These are phyloP conservation scores for Panicum virgatum DNA, from an alignment of 202 grass and related monocot species.

Conservation along the genomic window DNA sequence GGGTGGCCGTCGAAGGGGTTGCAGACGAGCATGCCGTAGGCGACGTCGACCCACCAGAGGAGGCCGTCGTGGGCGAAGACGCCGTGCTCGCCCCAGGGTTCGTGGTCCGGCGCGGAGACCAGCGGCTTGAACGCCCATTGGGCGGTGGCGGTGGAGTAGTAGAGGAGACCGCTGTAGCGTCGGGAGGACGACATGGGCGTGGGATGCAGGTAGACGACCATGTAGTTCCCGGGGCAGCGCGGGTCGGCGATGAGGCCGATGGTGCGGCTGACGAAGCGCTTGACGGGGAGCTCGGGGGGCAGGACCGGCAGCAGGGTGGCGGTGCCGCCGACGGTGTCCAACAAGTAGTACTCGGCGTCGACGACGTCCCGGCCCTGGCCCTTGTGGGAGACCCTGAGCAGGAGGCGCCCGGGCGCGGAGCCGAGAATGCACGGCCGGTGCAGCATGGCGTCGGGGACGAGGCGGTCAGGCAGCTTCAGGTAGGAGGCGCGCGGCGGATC, in stretches of 20 bases:
- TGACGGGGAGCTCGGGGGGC: fast-evolving
- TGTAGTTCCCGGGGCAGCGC: neutral
- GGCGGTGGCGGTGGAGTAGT: neutral
- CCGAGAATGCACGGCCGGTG: neutral
- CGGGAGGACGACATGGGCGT: fast-evolving
- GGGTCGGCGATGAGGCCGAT: slow-evolving; percentile 6
- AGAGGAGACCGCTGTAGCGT: neutral
- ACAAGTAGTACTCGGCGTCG: neutral
- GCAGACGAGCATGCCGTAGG: slow-evolving; percentile 20
- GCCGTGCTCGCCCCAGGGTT: neutral
- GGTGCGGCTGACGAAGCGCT: neutral
- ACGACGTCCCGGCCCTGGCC: fast-evolving
- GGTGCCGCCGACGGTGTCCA: neutral
- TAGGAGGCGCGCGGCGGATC: neutral
- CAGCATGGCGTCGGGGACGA: neutral
- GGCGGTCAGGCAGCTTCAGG: neutral
- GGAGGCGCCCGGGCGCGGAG: neutral
- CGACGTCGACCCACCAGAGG: slow-evolving; percentile 35
- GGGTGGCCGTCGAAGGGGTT: too few species aligned
- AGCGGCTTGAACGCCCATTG: neutral
- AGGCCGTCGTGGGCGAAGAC: slow-evolving; percentile 2
- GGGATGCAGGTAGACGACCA: slow-evolving; percentile 11
- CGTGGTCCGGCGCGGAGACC: neutral
- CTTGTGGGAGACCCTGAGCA: neutral
- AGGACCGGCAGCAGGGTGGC: neutral